phyloP scores from a whole-genome alignment of 1,139 yeast species.

The Suhomyces bolitotheri region DNA sequence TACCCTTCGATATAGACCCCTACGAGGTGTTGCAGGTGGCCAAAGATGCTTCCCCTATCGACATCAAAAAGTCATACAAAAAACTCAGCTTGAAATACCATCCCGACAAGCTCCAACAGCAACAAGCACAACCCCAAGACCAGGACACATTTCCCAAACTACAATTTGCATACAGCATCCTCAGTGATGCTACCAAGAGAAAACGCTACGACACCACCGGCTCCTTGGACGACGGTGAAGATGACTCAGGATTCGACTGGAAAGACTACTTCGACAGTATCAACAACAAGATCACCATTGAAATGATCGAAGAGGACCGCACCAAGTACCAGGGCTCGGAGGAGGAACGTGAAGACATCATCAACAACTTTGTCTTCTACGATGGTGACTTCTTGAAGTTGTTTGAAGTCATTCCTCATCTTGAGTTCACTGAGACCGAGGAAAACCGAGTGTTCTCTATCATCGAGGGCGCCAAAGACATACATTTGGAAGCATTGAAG shows the following conservation, averaged over 20 bases:
- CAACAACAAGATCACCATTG: constrained; percentile 65
- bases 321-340: constrained; percentile 60
- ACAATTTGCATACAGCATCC: constrained; percentile 73
- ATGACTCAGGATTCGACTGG: constrained; percentile 57
- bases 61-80: constrained; percentile 71
- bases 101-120: constrained; percentile 69
- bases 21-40: constrained; percentile 57
- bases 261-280: constrained; percentile 61
- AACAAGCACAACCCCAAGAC: constrained; percentile 36
- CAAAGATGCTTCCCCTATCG: constrained; percentile 46
- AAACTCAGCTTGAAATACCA: constrained; percentile 68
- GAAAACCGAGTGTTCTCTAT: constrained; percentile 59
- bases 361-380: constrained; percentile 55
- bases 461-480: constrained; percentile 39
- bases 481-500: constrained; percentile 29
- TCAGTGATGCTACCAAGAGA: constrained; percentile 59
- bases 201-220: constrained; percentile 70
- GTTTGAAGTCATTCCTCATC: constrained; percentile 76
- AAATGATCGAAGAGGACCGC: constrained; percentile 72
- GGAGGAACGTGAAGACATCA: constrained; percentile 69
- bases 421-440: constrained; percentile 61
- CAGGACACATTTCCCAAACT: constrained; percentile 60
- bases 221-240: constrained; percentile 48
- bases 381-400: constrained; percentile 71
- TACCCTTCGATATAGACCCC: constrained; percentile 54